Evolutionary conservation across 2,329 filamentous ascomycete genomes (phyloP), one percentile per base, ranked within the genome.

Genomic region (Botrytis fabae): DNA sequence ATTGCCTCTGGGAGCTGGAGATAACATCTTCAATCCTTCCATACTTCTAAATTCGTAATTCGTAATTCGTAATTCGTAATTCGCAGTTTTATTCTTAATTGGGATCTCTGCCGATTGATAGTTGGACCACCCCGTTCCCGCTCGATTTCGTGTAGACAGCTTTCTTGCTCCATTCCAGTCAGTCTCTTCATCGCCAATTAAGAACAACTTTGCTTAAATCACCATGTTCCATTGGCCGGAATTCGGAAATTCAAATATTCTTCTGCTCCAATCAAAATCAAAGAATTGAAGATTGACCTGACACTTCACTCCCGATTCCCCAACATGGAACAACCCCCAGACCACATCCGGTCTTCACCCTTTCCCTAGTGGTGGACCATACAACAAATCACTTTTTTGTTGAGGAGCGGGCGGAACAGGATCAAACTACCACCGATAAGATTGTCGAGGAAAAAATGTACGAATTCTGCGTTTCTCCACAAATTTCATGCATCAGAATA

Each of bases 401-500:
- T 66, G 64, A 22, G 64, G 40, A 66, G 64, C 46, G 44, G 63
- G 44, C 63, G 28, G 42, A 51, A 48, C 28, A 38, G 63, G 63
- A 48, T 48, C 16, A 18, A n/a, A 28, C 57, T 63, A 40, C 38
- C 61, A 44, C 22, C 61, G 25, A 63, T 63, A 63, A 44, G 61
- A 63, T 63, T 42, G 61, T 63, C 61, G 61, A 63, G 38, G 61
- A 12, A 54, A 63, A 63, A 42, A 44, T 63, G 16, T 7, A 44
- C 51, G 14, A 54, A 28, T 54, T n/a, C n/a, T n/a, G 42, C 38
- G 18, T 44, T 46, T 44, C 40, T 44, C 61, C 61, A 64, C 40
- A 64, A 44, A 44, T 64, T 64, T 44, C 40, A 64, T 64, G n/a
- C 61, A 46, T 64, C 61, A 28, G n/a, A 54, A 54, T 40, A 40